Evolutionary conservation across 1,284 basidiomycete genomes (phyloP).

Genomic region (Heliocybe sulcata): DNA sequence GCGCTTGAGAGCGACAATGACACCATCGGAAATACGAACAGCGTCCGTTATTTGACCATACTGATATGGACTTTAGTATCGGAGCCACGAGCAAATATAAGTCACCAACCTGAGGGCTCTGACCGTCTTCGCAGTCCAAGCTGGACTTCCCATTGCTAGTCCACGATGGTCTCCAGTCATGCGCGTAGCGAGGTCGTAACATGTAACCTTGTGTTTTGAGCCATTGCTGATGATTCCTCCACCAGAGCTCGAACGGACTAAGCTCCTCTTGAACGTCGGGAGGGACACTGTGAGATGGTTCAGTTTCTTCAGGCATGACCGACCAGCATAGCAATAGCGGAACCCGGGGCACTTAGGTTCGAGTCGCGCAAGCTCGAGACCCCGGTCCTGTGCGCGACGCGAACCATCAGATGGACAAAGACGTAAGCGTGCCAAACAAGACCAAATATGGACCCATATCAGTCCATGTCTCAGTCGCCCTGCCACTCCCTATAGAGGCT

Average conservation of each 20-base stretch:
- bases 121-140: not conserved
- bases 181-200: conserved; percentile 1
- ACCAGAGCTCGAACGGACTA: not conserved
- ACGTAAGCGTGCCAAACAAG: no score
- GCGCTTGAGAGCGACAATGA: not conserved
- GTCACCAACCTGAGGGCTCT: not conserved
- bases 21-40: not conserved
- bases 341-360: no score
- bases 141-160: not conserved
- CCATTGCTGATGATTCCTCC: conserved; percentile 2
- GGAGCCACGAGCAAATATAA: not conserved
- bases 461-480: no score
- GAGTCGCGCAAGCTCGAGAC: no score
- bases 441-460: no score
- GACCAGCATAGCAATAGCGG: no score
- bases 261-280: not conserved
- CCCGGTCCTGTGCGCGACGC: no score
- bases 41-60: not conserved
- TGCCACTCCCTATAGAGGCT: no score
- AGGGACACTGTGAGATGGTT: no score
- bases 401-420: no score
- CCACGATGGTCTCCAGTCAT: conserved; percentile 6
- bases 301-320: no score
- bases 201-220: conserved; percentile 2
- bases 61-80: not conserved